Conservation (phyloP, 2,329 filamentous ascomycete genomes). For the Cladobotryum protrusum region DNA sequence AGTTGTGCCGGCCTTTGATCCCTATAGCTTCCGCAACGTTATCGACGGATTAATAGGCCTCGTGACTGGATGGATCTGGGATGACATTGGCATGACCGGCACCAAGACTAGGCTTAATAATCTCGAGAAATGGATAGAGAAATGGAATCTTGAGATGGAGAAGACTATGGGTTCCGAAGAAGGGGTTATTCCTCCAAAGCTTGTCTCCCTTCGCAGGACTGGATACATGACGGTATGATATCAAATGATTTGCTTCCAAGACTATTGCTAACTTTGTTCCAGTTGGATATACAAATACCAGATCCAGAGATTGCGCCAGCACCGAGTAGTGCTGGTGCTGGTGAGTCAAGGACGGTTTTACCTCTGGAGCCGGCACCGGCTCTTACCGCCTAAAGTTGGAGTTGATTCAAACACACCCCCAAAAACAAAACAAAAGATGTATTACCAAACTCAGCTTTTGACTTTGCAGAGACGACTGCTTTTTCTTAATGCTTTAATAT, state of each 20-base stretch:
- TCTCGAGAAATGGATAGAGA: constrained; percentile 76
- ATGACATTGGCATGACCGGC: constrained; percentile 73
- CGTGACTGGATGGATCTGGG: constrained; percentile 89
- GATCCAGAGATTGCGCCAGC: constrained; percentile 64
- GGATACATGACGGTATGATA: constrained; percentile 74
- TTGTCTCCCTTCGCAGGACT: constrained; percentile 73
- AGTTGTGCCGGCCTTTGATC: constrained; percentile 71
- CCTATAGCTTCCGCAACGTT: constrained; percentile 69
- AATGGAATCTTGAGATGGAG: constrained; percentile 74
- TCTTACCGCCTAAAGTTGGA: constrained; percentile 8
- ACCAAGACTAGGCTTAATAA: constrained; percentile 64
- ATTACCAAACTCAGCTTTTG: no score
- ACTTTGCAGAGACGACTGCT: no score
- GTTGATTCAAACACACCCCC: no score
- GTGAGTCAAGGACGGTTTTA: constrained; percentile 29
- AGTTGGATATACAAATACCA: constrained; percentile 77
- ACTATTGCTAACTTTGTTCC: constrained; percentile 11
- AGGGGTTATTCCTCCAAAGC: constrained; percentile 52
- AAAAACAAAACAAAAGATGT: no score
- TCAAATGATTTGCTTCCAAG: background rate
- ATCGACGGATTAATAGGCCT: constrained; percentile 74
- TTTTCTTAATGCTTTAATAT: no score
- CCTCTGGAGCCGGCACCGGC: constrained; percentile 27
- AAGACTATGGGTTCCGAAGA: constrained; percentile 47
- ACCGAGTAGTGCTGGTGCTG: constrained; percentile 37